A percentile compares a stretch with the other conserved stretches of the same genome.
Evolutionary conservation across 495 filamentous ascomycete species (phyloP).

Genomic region (Neurospora sp.): DNA sequence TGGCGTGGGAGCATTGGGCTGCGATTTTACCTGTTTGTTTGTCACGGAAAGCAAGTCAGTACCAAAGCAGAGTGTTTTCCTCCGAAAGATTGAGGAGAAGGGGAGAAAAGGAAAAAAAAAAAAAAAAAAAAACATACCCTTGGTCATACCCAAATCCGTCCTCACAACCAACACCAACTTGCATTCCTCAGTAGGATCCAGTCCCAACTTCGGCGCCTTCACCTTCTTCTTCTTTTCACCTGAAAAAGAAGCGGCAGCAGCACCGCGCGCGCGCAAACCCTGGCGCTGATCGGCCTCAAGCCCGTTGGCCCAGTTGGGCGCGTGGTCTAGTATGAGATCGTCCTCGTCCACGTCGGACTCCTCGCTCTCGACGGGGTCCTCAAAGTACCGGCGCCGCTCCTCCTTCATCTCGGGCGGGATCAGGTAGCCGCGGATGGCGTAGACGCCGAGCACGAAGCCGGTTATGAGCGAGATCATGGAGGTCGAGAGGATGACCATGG

Average conservation of each 20-base stretch:
- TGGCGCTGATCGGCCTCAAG: slow-evolving; percentile 38
- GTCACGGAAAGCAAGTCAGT: neutral
- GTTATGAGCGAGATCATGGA: slow-evolving; percentile 51
- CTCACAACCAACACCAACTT: slow-evolving; percentile 89
- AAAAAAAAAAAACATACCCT: slow-evolving; percentile 46
- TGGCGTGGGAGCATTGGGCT: slow-evolving; percentile 91
- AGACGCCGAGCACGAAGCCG: slow-evolving; percentile 50
- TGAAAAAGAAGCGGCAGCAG: neutral
- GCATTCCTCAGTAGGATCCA: slow-evolving; percentile 61
- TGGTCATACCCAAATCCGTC: slow-evolving; percentile 92
- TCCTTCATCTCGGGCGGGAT: slow-evolving; percentile 31
- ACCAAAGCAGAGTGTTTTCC: too few relatives aligned
- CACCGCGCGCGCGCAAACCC: slow-evolving; percentile 26
- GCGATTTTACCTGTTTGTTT: slow-evolving; percentile 76
- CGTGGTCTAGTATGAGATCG: slow-evolving; percentile 44
- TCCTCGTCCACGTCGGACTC: slow-evolving; percentile 43
- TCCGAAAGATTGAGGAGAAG: too few relatives aligned
- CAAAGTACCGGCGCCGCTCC: slow-evolving; percentile 21
- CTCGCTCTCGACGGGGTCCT: slow-evolving; percentile 39
- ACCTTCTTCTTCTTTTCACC: slow-evolving; percentile 9
- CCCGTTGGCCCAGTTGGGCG: slow-evolving; percentile 48
- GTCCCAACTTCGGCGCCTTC: slow-evolving; percentile 8
- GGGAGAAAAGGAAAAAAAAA: neutral
- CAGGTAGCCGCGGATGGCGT: slow-evolving; percentile 40
- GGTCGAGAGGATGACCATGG: slow-evolving; percentile 45